Evolutionary conservation across 23 red algal species (phyloP).

Genomic region (Pyropia yezoensis): DNA sequence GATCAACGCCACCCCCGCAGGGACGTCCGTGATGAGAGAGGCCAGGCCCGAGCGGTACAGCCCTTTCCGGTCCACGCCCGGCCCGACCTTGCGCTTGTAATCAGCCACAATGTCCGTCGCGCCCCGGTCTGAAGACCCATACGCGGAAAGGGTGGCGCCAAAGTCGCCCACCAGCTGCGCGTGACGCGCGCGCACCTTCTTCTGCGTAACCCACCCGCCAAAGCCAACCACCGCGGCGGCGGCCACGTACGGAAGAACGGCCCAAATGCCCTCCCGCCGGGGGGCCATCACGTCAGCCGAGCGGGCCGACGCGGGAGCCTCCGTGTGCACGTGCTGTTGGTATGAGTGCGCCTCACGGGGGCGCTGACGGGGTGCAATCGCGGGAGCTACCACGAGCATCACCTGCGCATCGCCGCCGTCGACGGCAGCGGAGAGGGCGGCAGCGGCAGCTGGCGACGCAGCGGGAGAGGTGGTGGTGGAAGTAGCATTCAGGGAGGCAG

Average conservation of each 20-base stretch:
- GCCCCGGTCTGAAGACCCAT: too few species aligned
- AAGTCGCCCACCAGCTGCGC: slow-evolving; percentile 7
- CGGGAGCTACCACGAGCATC: too few species aligned
- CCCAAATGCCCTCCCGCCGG: slow-evolving; percentile 30
- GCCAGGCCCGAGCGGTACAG: background rate
- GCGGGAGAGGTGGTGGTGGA: too few species aligned
- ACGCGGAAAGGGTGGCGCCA: too few species aligned
- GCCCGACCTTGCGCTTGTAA: slow-evolving; percentile 11
- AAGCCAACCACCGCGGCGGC: slow-evolving; percentile 36
- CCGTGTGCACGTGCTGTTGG: slow-evolving; percentile 31
- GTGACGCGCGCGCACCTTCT: slow-evolving; percentile 39
- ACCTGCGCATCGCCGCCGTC: too few species aligned
- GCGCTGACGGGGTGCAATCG: too few species aligned
- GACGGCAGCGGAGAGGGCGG: too few species aligned
- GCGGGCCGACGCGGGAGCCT: slow-evolving; percentile 27
- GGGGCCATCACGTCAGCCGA: slow-evolving; percentile 62
- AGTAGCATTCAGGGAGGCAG: too few species aligned
- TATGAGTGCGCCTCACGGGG: too few species aligned
- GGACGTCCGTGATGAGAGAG: slow-evolving; percentile 32
- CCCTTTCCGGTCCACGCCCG: background rate
- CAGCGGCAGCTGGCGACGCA: too few species aligned
- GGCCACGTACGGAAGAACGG: slow-evolving; percentile 41
- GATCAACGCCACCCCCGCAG: background rate
- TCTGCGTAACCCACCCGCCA: slow-evolving; percentile 38
- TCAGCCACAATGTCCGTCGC: background rate